Base-by-base conservation (phyloP, 768 basidiomycete genomes). In the Termitomyces sp. region DNA sequence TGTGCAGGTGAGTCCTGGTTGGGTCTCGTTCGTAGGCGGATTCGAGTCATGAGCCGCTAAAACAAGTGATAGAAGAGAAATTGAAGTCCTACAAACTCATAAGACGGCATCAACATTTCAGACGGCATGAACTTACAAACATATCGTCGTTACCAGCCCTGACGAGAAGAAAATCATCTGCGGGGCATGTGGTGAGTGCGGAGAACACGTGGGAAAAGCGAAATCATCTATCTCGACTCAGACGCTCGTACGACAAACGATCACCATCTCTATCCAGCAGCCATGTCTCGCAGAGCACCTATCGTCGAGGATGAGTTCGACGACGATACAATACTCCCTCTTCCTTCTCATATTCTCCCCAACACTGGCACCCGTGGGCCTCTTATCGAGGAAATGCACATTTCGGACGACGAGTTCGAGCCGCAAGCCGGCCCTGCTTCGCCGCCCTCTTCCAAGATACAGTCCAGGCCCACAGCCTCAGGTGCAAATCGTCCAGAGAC, bases 241-340 rank as follows among this genome's bases (percentile, higher is more conserved):
- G 20, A 30, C 30, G 48, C 43, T 56, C 52, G 20, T 35, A 54
- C 58, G 54, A 60, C 56, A 56, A 38, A 56, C 57, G 52, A 57
- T 58, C 57, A 57, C 24, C 53, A 52, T 46, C 56, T 52, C 52
- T 28, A 56, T 54, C 14, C 30, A 44, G 26, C n/a, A 54, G 43
- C 50, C 58, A 91, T 91, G 89, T 84, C 87, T 61, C 87, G 87
- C 64, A 79, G 85, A 69, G 74, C 84, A 67, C 85, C 83, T 61
- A 77, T 85, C 61, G 79, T 84, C 59, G 85, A 86, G 66, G 92
- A 62, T 6, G 61, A 92, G 67, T 96, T 95, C 66, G 92, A 96
- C 82, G 94, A 97, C 75, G 94, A 96, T 66, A 92, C 91, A 13
- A 94, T 96, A 68, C 82, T 95, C 16, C 90, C 92, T 0, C 77